Evolutionary conservation across 352 stramenopile genomes (phyloP), one percentile per base, ranked within the genome.

Genomic region (Pythium graminicola): DNA sequence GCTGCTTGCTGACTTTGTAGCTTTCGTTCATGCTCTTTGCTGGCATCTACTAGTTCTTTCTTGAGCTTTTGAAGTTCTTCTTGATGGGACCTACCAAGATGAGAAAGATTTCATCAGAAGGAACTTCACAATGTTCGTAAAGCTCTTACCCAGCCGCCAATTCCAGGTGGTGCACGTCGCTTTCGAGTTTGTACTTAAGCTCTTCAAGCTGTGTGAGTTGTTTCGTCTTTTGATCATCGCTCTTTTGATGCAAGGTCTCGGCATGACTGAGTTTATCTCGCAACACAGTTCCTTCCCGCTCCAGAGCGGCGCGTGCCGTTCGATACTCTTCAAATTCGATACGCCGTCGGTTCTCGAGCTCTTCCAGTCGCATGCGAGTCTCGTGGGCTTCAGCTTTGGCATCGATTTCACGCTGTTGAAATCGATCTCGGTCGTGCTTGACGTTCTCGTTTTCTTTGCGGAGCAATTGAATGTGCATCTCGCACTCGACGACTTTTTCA

Each of bases 321-420:
- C 76, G 72, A 32, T 87, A 86, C 36, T 89, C 79, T 55, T 92
- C 78, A 61, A 84, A 86, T 32, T 89, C 76, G 29, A 86, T 63
- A 27, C 72, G 73, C 10, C 64, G 69, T 3, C 58, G 54, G 38
- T 73, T 85, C 28, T 92, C 76, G 6, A 88, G 67, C 40, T 88
- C 76, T 7, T 89, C 76, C 5, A 89, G 47, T 35, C 82, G 74
- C 73, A 86, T 76, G 26, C 68, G 76, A 13, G 76, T 59, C 24
- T 88, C 79, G 35, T 89, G 76, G 8, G 55, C 57, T 3, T 85
- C 70, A 3, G 70, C 64, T 23, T 76, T 83, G 27, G 66, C 70
- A 43, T 89, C 76, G 16, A 69, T 51, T 27, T 89, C 81, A 10
- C 74, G 72, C 55, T 81, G 66, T 31, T 89, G 71, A 40, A 67